Evolutionary conservation across 2,329 filamentous ascomycete species (phyloP).

Genomic region (Cephalotrichum gorgonifer): DNA sequence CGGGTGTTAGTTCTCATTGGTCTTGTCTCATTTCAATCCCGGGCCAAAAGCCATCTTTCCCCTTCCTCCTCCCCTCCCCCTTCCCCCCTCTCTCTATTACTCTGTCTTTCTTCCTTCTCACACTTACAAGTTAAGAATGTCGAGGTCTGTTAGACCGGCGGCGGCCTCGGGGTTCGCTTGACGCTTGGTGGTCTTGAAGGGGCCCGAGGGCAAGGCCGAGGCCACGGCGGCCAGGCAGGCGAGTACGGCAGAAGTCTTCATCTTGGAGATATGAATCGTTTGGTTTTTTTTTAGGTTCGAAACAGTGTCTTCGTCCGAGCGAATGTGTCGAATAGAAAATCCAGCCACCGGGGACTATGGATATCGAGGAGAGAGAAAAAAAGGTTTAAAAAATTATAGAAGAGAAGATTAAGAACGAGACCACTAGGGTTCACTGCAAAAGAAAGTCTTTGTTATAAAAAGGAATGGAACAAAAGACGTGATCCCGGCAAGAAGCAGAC

Average conservation of each 20-base stretch:
- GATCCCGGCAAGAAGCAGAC: constrained; percentile 35
- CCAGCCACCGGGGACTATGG: constrained; percentile 4
- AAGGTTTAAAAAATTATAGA: constrained; percentile 17
- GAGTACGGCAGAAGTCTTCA: constrained; percentile 29
- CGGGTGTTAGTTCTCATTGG: constrained; percentile 12
- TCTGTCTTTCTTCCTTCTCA: neutral
- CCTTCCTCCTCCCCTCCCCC: neutral
- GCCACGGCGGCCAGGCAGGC: constrained; percentile 33
- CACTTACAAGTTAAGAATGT: constrained; percentile 49
- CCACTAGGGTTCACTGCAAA: constrained; percentile 5
- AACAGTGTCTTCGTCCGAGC: neutral
- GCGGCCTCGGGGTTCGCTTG: constrained; percentile 38
- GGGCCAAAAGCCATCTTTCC: neutral
- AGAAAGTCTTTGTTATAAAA: constrained; percentile 9
- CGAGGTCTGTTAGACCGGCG: constrained; percentile 37
- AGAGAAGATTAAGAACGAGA: constrained; percentile 1
- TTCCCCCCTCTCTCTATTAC: neutral
- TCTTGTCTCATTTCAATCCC: too few relatives aligned
- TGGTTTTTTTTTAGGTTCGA: constrained; percentile 10
- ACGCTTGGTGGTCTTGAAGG: constrained; percentile 34
- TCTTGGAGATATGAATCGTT: constrained; percentile 18
- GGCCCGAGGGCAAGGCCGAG: constrained; percentile 34
- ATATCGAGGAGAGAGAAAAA: constrained; percentile 9
- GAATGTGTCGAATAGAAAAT: constrained; percentile 2
- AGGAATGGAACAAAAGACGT: constrained; percentile 18